Evolutionary conservation across 2,329 filamentous ascomycete species (phyloP).

Genomic region (Pezicula neosporulosa): DNA sequence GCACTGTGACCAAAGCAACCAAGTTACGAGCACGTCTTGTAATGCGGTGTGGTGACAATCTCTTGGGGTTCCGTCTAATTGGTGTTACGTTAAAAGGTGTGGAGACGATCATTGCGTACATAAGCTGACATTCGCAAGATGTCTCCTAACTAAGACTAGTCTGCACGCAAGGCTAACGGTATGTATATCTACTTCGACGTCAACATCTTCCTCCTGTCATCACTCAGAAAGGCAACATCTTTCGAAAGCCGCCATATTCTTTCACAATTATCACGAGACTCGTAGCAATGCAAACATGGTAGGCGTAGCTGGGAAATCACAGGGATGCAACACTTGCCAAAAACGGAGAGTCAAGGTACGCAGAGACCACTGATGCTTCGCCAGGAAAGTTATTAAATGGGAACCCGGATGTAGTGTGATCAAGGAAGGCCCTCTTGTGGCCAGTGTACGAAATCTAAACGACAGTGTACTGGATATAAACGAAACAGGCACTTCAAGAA

Average conservation of each 20-base stretch:
- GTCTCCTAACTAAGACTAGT: constrained; percentile 8
- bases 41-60: neutral
- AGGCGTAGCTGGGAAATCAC: constrained; percentile 9
- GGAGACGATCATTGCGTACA: constrained; percentile 4
- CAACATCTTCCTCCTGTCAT: constrained; percentile 8
- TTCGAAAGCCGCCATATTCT: constrained; percentile 6
- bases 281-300: constrained; percentile 3
- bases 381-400: constrained; percentile 6
- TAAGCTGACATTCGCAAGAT: constrained; percentile 7
- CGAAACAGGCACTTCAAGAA: constrained; percentile 12
- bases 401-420: constrained; percentile 5
- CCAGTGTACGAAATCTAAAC: constrained; percentile 9
- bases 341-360: constrained; percentile 9
- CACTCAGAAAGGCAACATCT: constrained; percentile 8
- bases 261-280: constrained; percentile 5
- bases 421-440: constrained; percentile 9
- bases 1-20: constrained; percentile 5
- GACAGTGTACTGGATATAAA: constrained; percentile 9
- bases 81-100: constrained; percentile 3
- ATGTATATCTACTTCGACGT: constrained; percentile 8
- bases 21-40: constrained; percentile 5
- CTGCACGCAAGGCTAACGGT: constrained; percentile 1
- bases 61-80: constrained; percentile 1
- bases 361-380: constrained; percentile 5
- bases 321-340: constrained; percentile 9